Percentiles rank a stretch among this genome's conserved stretches.
These are phyloP conservation scores for Colletotrichum coccodes DNA, from an alignment of 2,329 filamentous ascomycete genomes.

Conservation along the genomic window DNA sequence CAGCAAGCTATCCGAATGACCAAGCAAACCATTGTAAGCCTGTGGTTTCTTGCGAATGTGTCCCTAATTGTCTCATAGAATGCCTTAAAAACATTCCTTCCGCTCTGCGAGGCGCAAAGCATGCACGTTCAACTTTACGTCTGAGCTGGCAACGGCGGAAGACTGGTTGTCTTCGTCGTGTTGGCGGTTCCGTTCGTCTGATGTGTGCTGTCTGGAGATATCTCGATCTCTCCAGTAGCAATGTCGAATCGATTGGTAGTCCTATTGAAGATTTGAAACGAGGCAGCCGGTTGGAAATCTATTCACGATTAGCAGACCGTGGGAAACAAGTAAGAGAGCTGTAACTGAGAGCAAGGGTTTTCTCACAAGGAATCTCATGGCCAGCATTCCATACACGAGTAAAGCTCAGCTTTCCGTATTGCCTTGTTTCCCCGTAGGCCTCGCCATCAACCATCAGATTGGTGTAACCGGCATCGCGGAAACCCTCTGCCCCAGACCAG, in stretches of 20 bases:
- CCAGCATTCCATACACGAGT: conserved; percentile 65
- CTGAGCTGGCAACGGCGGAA: neutral
- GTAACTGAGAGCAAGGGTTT: too few species aligned
- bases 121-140: neutral
- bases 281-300: conserved; percentile 57
- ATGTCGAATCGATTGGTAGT: conserved; percentile 58
- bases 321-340: conserved; percentile 45
- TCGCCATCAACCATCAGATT: conserved; percentile 68
- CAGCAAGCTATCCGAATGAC: too few species aligned
- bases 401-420: conserved; percentile 72
- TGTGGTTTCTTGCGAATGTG: too few species aligned
- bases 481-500: conserved; percentile 67
- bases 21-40: too few species aligned
- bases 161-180: neutral
- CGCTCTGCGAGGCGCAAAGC: too few species aligned
- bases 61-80: too few species aligned
- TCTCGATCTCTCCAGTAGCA: conserved; percentile 51
- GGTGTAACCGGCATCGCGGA: conserved; percentile 71
- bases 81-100: too few species aligned
- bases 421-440: conserved; percentile 72
- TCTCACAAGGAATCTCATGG: conserved; percentile 43
- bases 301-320: conserved; percentile 36
- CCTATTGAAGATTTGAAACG: conserved; percentile 59
- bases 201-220: neutral
- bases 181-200: conserved; percentile 16